Evolutionary conservation across 306 rosid genomes (phyloP), one percentile per base, ranked within the genome.

Genomic region (Abrus pulchellus): DNA sequence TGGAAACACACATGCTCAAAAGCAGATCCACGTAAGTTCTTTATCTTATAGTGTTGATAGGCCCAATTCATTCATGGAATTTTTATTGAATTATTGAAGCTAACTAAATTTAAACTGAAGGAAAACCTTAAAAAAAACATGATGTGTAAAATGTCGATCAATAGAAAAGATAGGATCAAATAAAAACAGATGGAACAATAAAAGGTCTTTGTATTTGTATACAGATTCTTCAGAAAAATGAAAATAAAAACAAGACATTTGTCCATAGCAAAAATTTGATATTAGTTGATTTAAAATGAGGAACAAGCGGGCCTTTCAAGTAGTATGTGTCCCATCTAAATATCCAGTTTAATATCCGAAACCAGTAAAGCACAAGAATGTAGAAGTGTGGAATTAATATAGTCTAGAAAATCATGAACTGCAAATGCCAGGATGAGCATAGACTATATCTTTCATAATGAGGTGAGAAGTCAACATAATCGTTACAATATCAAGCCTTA

Each of bases 401-500:
- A 40, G 41, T 53, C 65, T 29, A 59, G 54, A 79, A 48, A 59
- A 7, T 36, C 63, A 48, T 36, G 28, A 47, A 52, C 45, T 13
- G 78, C 53, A 38, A 48, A 59, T 20, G 47, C 41, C 62, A 33
- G 29, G n/a, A 67, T 29, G 68, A 56, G 43, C 32, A 29, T n/a
- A 47, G 63, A 33, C 41, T 57, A 5, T 41, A 68, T 56, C 68
- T 45, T 59, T 78, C 45, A 28, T 5, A 60, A 32, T 56, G 60
- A 56, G 32, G 8, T 68, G 14, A 52, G 10, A 32, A 11, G 7
- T 64, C 20, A 38, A 54, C 50, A 65, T 32, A 54, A 73, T 5
- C 61, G 55, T 29, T 32, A 10, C 63, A n/a, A 13, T 9, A 75
- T 49, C 68, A 45, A 73, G 78, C 83, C 66, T 41, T 32, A 20